Conservation (phyloP, 805 yeast species). For the Metschnikowia kunwiensis region DNA sequence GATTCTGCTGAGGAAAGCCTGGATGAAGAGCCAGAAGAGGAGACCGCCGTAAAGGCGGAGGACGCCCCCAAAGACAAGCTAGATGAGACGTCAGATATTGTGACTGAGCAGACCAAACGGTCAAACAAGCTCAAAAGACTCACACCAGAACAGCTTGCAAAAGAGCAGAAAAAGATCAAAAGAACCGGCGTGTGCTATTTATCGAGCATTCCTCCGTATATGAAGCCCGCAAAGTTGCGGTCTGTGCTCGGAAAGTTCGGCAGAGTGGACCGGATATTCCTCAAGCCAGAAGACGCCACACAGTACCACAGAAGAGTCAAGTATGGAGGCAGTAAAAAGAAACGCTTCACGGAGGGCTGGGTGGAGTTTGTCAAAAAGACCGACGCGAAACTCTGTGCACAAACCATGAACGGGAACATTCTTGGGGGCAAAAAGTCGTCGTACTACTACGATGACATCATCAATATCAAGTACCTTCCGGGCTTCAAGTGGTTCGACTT, state of each 20-base stretch:
- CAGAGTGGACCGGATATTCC: slow-evolving; percentile 76
- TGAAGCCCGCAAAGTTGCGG: slow-evolving; percentile 90
- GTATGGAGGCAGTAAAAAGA: slow-evolving; percentile 89
- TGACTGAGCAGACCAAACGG: slow-evolving; percentile 17
- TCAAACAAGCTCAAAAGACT: slow-evolving; percentile 50
- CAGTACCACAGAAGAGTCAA: slow-evolving; percentile 66
- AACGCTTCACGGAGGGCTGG: slow-evolving; percentile 93
- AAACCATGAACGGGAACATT: slow-evolving; percentile 80
- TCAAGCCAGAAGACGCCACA: slow-evolving; percentile 79
- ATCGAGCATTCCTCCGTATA: slow-evolving; percentile 90
- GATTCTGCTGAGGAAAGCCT: slow-evolving; percentile 6
- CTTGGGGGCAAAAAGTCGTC: slow-evolving; percentile 90
- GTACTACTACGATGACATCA: slow-evolving; percentile 89
- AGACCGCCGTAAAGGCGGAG: slow-evolving; percentile 1
- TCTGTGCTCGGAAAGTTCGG: slow-evolving; percentile 83
- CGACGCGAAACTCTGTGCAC: slow-evolving; percentile 86
- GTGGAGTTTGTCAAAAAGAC: slow-evolving; percentile 81
- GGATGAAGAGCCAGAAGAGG: slow-evolving; percentile 5
- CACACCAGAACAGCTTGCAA: slow-evolving; percentile 52
- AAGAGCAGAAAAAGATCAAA: slow-evolving; percentile 53
- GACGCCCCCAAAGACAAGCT: slow-evolving; percentile 1
- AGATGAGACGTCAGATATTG: slow-evolving; percentile 17
- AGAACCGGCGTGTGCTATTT: slow-evolving; percentile 91
- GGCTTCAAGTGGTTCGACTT: slow-evolving; percentile 95
- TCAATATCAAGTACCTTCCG: slow-evolving; percentile 84